Evolutionary conservation across 495 filamentous ascomycete species (phyloP).

Genomic region (Extremus antarcticus): DNA sequence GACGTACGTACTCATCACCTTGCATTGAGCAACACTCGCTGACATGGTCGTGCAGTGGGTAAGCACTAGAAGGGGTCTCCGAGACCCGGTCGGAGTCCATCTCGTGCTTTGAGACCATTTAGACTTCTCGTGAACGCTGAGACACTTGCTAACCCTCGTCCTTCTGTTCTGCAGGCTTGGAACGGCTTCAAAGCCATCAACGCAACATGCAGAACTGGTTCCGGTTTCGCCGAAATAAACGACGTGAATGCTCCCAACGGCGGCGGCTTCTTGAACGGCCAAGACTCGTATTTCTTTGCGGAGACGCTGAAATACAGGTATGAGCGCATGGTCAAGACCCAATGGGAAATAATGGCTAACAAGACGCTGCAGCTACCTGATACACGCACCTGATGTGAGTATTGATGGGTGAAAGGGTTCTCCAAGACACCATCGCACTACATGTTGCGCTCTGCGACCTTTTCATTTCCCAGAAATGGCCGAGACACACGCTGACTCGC

Average conservation of each 20-base stretch:
- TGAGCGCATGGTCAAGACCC: background rate
- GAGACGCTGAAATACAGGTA: conserved; percentile 84
- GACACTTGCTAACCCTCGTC: conserved; percentile 39
- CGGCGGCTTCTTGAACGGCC: conserved; percentile 53
- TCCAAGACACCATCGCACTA: no score
- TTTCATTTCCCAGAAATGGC: no score
- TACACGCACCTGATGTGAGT: conserved; percentile 36
- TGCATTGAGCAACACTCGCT: no score
- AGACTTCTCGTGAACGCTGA: no score
- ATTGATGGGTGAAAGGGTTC: no score
- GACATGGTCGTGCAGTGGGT: no score
- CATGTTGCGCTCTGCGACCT: no score
- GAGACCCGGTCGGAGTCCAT: no score
- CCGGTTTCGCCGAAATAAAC: conserved; percentile 53
- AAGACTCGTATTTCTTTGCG: conserved; percentile 87
- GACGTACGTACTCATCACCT: background rate
- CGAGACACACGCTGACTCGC: no score
- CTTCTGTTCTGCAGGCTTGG: conserved; percentile 41
- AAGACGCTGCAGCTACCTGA: background rate
- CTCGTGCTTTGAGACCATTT: no score
- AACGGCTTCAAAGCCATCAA: conserved; percentile 65
- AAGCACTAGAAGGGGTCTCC: no score
- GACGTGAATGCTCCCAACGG: conserved; percentile 58
- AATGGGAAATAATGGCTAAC: background rate
- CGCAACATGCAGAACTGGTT: conserved; percentile 47